These are phyloP conservation scores for Vinca minor DNA, from an alignment of 257 asterid genomes.

Conservation along the genomic window DNA sequence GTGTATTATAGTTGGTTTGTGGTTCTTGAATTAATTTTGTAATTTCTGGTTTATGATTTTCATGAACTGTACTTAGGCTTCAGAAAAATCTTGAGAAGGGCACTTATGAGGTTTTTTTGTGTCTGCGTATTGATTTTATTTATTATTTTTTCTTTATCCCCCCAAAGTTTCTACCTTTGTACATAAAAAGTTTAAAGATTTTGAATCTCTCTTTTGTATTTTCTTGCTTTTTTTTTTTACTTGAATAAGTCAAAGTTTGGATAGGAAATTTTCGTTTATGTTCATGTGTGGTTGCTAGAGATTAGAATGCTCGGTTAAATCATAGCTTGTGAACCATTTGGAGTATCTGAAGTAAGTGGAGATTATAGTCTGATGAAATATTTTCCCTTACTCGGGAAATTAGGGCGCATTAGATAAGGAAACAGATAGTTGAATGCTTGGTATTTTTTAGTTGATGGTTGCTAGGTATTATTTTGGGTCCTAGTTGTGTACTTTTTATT, in stretches of 20 bases:
- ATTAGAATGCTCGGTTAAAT: too few relatives aligned
- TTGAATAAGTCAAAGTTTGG: not conserved
- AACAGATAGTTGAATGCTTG: not conserved
- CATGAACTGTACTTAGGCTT: too few relatives aligned
- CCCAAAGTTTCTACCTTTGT: too few relatives aligned
- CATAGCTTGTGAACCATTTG: not conserved
- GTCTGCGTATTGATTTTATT: too few relatives aligned
- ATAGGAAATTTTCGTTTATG: constrained; percentile 1
- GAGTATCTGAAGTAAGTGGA: not conserved
- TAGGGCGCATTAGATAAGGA: too few relatives aligned
- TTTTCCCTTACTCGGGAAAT: not conserved
- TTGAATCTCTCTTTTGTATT: not conserved
- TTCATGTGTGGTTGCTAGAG: too few relatives aligned
- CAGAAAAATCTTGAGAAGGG: too few relatives aligned
- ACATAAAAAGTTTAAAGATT: too few relatives aligned
- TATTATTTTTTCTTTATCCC: too few relatives aligned
- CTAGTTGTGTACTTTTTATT: not conserved
- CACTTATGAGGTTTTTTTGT: too few relatives aligned
- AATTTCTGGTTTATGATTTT: not conserved
- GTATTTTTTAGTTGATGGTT: not conserved
- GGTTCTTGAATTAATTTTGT: not conserved
- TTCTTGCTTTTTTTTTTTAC: not conserved
- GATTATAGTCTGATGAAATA: not conserved
- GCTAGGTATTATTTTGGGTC: not conserved
- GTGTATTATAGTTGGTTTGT: too few relatives aligned